Evolutionary conservation across 768 basidiomycete species (phyloP).

Genomic region (Collybia mongolica): DNA sequence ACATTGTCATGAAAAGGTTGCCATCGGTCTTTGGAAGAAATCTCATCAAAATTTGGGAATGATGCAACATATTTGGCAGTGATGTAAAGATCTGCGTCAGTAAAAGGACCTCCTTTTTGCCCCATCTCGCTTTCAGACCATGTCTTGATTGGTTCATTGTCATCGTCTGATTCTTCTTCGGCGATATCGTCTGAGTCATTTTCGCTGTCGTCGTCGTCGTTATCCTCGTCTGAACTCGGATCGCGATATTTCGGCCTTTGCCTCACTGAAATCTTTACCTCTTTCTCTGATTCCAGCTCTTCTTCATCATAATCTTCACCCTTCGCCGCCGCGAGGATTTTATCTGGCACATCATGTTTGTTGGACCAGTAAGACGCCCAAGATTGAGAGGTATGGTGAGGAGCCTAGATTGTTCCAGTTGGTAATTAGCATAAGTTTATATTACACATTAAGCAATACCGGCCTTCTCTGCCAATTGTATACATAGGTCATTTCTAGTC

Average conservation of each 20-base stretch:
- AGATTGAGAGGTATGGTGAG: conserved; percentile 60
- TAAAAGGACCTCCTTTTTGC: conserved; percentile 43
- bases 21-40: conserved; percentile 50
- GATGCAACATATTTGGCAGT: conserved; percentile 59
- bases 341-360: conserved; percentile 65
- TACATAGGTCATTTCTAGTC: conserved; percentile 53
- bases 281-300: conserved; percentile 21
- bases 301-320: conserved; percentile 28
- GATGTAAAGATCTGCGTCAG: conserved; percentile 60
- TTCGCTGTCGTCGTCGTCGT: conserved; percentile 25
- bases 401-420: conserved; percentile 40
- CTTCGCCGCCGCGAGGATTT: conserved; percentile 49
- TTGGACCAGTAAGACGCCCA: conserved; percentile 71
- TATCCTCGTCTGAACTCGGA: conserved; percentile 29
- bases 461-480: conserved; percentile 57
- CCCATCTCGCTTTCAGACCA: conserved; percentile 54
- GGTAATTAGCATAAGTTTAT: background rate
- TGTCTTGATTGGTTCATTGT: conserved; percentile 25
- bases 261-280: conserved; percentile 17
- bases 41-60: conserved; percentile 42
- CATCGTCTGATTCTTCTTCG: conserved; percentile 31
- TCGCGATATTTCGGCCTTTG: conserved; percentile 33
- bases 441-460: background rate
- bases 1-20: conserved; percentile 51
- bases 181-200: conserved; percentile 15